Base-by-base conservation (phyloP, 2,329 filamentous ascomycete species). In the Teratosphaeriaceae sp. region DNA sequence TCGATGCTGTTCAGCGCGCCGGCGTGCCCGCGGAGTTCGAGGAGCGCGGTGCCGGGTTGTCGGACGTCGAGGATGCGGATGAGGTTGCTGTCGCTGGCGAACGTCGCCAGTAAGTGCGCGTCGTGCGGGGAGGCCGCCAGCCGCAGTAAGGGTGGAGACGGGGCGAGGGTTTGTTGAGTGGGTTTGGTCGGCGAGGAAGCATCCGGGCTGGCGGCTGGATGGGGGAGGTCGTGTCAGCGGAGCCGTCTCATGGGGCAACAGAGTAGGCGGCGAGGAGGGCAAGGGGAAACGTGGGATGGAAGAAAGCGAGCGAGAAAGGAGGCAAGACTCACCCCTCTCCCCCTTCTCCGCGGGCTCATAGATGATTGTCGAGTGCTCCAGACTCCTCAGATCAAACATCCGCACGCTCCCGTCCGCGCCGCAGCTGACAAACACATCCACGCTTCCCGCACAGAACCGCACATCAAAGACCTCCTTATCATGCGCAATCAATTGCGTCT, bases 391-490 rank as follows among this genome's bases (percentile, higher is more conserved):
- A 65, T 98, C 92, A 66, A 98, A 98, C 92, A 98, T 98, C 56
- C 92, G 81, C 20, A 98, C 92, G 64, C 90, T 97, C 29, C 92
- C 92, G 62, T 98, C 92, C 43, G 94, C 90, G 40, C 92, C 92
- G 64, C 92, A 98, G 64, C 88, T 95, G 23, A 97, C 92, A 64
- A 98, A 98, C 1, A 97, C 89, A 59, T 98, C 92, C n/a, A 95
- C 88, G 56, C 88, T 96, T 55, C 94, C 92, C 38, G 92, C 92
- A 68, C 92, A 98, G 68, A 98, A 98, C 16, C 92, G 82, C 37
- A 98, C 92, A 63, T 98, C 92, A 59, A 95, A 98, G 5, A 98
- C 92, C 66, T 98, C 92, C 66, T 97, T 97, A 69, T 98, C 92
- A 64, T 98, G 92, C 16, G 92, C 92, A 66, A 98, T 98, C 35